phyloP scores from a whole-genome alignment of 495 filamentous ascomycete genomes.

The Lophiostoma macrostomum region DNA sequence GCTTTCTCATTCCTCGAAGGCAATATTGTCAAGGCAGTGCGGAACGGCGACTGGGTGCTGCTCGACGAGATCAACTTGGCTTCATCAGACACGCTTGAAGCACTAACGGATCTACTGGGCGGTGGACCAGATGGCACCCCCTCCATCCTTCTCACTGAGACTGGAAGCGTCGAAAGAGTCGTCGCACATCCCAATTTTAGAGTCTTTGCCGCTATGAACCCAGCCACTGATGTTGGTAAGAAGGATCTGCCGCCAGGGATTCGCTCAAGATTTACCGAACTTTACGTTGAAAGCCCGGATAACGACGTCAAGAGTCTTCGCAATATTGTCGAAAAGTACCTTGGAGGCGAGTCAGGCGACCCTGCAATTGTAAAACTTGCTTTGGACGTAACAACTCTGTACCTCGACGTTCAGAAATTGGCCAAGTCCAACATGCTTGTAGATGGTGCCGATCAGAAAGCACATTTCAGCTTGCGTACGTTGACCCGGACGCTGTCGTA shows the following conservation, averaged over 20 bases:
- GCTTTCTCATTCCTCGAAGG: constrained; percentile 95
- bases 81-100: constrained; percentile 88
- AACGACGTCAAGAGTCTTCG: constrained; percentile 76
- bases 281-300: constrained; percentile 89
- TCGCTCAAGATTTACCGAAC: constrained; percentile 84
- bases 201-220: constrained; percentile 98
- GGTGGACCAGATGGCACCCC: constrained; percentile 62
- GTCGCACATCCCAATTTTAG: constrained; percentile 90
- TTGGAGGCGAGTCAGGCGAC: constrained; percentile 62
- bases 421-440: constrained; percentile 80
- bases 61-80: constrained; percentile 97
- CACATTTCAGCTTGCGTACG: constrained; percentile 93
- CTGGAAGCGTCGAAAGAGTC: constrained; percentile 83
- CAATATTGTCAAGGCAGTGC: constrained; percentile 83
- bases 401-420: constrained; percentile 78
- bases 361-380: constrained; percentile 58
- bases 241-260: constrained; percentile 83
- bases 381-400: constrained; percentile 76
- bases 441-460: constrained; percentile 87
- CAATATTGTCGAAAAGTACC: constrained; percentile 79
- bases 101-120: constrained; percentile 80
- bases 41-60: constrained; percentile 97
- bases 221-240: constrained; percentile 95
- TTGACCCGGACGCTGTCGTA: constrained; percentile 88
- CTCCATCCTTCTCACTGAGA: constrained; percentile 85